Evolutionary conservation across 2,329 filamentous ascomycete species (phyloP).

Genomic region (Hymenoscyphus fraxineus): DNA sequence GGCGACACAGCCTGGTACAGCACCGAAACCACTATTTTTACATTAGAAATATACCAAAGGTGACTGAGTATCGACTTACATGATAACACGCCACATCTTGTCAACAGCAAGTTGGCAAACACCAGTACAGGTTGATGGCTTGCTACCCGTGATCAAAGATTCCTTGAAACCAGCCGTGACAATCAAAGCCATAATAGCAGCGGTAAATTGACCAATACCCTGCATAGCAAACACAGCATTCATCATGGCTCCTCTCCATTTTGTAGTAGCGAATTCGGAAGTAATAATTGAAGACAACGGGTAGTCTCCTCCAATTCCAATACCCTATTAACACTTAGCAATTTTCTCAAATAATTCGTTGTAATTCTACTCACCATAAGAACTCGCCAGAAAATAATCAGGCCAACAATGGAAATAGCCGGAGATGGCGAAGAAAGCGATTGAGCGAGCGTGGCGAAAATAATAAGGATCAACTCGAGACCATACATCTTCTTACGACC

Average conservation of each 20-base stretch:
- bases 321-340: slow-evolving; percentile 38
- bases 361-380: slow-evolving; percentile 51
- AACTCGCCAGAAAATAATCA: slow-evolving; percentile 78
- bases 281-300: slow-evolving; percentile 81
- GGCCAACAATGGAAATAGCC: slow-evolving; percentile 58
- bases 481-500: slow-evolving; percentile 78
- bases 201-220: slow-evolving; percentile 75
- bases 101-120: slow-evolving; percentile 67
- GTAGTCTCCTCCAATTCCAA: slow-evolving; percentile 75
- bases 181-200: slow-evolving; percentile 72
- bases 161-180: slow-evolving; percentile 68
- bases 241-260: slow-evolving; percentile 86
- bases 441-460: slow-evolving; percentile 72
- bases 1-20: slow-evolving; percentile 73
- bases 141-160: slow-evolving; percentile 51
- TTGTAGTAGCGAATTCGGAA: slow-evolving; percentile 80
- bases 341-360: slow-evolving; percentile 16
- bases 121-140: slow-evolving; percentile 55
- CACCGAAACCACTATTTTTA: slow-evolving; percentile 52
- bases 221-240: slow-evolving; percentile 84
- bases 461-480: slow-evolving; percentile 75
- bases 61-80: slow-evolving; percentile 35
- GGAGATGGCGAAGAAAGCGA: slow-evolving; percentile 61
- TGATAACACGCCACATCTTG: slow-evolving; percentile 82
- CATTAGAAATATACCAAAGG: background rate